These are phyloP conservation scores for Lachnellula willkommii DNA, from an alignment of 2,329 filamentous ascomycete genomes.

Conservation along the genomic window DNA sequence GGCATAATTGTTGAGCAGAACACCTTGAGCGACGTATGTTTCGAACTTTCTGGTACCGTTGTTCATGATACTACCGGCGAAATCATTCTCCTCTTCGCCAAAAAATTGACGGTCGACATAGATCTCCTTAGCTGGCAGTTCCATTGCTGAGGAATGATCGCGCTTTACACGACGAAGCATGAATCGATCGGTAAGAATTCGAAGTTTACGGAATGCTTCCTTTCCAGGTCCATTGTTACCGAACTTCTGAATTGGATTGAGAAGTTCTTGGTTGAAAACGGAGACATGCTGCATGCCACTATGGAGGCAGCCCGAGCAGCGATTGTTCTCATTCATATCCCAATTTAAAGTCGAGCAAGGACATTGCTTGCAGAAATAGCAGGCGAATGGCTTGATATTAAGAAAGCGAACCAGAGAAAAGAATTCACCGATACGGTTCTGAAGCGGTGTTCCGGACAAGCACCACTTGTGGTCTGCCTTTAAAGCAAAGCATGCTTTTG, in stretches of 20 bases:
- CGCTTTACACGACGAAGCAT: slow-evolving; percentile 95
- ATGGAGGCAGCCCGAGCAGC: slow-evolving; percentile 65
- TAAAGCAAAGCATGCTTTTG: slow-evolving; percentile 89
- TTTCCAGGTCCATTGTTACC: slow-evolving; percentile 58
- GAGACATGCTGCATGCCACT: slow-evolving; percentile 55
- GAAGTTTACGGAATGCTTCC: slow-evolving; percentile 73
- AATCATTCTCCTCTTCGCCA: slow-evolving; percentile 91
- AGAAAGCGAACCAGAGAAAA: slow-evolving; percentile 92
- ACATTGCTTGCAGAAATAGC: slow-evolving; percentile 90
- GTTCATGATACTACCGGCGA: slow-evolving; percentile 92
- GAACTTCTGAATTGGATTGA: slow-evolving; percentile 71
- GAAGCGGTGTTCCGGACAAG: slow-evolving; percentile 86
- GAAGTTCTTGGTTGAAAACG: slow-evolving; percentile 88
- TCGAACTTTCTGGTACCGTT: slow-evolving; percentile 85
- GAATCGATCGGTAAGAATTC: slow-evolving; percentile 83
- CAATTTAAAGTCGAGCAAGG: slow-evolving; percentile 77
- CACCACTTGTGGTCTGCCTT: slow-evolving; percentile 91
- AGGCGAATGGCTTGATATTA: slow-evolving; percentile 80
- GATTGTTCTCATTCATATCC: slow-evolving; percentile 66
- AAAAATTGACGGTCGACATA: slow-evolving; percentile 94
- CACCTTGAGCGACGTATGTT: slow-evolving; percentile 89
- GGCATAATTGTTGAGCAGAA: slow-evolving; percentile 94
- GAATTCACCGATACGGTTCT: slow-evolving; percentile 96
- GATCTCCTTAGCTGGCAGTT: slow-evolving; percentile 91
- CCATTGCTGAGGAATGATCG: slow-evolving; percentile 91